Evolutionary conservation across 441 rosid species (phyloP).

Genomic region (Adansonia rubrostipa): DNA sequence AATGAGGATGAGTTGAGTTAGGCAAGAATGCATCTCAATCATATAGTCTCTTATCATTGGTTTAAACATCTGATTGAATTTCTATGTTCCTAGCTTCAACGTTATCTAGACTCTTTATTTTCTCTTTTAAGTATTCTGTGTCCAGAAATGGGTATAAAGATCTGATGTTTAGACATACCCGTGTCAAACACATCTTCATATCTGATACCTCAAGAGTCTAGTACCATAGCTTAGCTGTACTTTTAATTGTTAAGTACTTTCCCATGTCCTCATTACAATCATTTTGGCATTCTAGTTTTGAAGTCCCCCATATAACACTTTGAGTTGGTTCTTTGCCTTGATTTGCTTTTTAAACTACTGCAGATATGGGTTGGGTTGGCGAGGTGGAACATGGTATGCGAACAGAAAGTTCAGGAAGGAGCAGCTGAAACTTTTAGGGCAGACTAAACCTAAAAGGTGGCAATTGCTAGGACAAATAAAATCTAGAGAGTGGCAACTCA

Average conservation of each 20-base stretch:
- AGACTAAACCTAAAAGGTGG: conserved; percentile 71
- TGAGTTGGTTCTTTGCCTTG: neutral
- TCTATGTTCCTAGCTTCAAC: neutral
- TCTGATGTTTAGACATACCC: too few species aligned
- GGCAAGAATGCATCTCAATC: neutral
- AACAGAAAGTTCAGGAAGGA: conserved; percentile 77
- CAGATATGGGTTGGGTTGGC: conserved; percentile 94
- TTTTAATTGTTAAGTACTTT: neutral
- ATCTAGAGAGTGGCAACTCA: conserved; percentile 57
- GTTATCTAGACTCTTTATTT: too few species aligned
- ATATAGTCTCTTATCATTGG: neutral
- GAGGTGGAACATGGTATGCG: conserved; percentile 92
- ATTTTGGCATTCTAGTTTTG: neutral
- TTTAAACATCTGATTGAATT: neutral
- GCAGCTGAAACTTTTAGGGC: conserved; percentile 79
- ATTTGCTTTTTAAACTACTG: conserved; percentile 21
- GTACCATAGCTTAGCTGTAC: neutral
- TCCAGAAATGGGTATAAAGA: too few species aligned
- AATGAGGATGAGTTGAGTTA: neutral
- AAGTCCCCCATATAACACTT: conserved; percentile 9
- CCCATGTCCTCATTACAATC: too few species aligned
- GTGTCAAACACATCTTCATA: too few species aligned
- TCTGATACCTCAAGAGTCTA: too few species aligned
- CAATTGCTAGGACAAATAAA: conserved; percentile 63
- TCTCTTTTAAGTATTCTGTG: too few species aligned